These are phyloP conservation scores for Lavandula angustifolia DNA, from an alignment of 257 asterid genomes.

Conservation along the genomic window DNA sequence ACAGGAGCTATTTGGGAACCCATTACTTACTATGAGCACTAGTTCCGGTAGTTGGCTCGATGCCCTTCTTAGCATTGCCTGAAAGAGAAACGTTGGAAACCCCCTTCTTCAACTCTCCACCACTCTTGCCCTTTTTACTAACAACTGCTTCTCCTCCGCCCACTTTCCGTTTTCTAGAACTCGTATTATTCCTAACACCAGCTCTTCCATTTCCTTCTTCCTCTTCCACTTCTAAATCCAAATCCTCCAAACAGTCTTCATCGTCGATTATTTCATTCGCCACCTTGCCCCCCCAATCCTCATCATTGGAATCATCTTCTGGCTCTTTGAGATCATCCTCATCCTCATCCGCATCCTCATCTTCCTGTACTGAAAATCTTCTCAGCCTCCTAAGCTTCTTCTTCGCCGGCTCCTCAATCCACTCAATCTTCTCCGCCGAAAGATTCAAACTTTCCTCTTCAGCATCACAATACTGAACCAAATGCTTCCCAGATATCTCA, in stretches of 20 bases:
- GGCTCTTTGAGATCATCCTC: constrained; percentile 37
- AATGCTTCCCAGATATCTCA: constrained; percentile 67
- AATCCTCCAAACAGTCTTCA: constrained; percentile 49
- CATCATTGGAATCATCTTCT: constrained; percentile 70
- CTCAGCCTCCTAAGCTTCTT: constrained; percentile 69
- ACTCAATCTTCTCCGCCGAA: constrained; percentile 63
- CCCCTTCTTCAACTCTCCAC: constrained; percentile 36
- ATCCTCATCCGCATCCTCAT: constrained; percentile 47
- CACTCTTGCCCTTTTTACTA: constrained; percentile 54
- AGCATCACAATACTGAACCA: constrained; percentile 78
- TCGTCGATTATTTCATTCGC: constrained; percentile 52
- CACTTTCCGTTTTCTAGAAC: constrained; percentile 49
- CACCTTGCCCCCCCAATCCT: constrained; percentile 64
- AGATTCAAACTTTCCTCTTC: constrained; percentile 76
- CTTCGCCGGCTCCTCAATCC: constrained; percentile 47
- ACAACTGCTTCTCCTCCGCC: constrained; percentile 38
- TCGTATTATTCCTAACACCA: constrained; percentile 32
- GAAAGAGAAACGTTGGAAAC: constrained; percentile 35
- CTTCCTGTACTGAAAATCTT: constrained; percentile 48
- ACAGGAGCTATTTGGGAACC: neutral
- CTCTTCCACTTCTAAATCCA: constrained; percentile 69
- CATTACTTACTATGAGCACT: constrained; percentile 54
- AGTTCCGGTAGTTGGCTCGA: constrained; percentile 34
- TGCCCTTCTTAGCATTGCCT: constrained; percentile 35
- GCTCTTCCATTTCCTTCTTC: constrained; percentile 37